phyloP scores from a whole-genome alignment of 306 rosid genomes.

The Potentilla sterilis region DNA sequence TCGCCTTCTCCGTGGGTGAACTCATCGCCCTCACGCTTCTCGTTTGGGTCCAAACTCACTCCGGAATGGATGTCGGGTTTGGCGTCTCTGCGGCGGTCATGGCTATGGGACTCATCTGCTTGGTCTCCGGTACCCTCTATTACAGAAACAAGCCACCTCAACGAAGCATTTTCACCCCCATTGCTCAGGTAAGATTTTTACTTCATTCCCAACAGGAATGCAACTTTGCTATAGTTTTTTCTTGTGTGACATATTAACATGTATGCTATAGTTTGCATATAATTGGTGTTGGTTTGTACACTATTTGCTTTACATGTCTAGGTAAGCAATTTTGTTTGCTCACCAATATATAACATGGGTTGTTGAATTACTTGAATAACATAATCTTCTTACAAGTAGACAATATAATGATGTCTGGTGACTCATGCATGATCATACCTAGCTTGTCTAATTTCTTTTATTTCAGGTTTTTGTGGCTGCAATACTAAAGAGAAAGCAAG shows the following conservation, averaged over 20 bases:
- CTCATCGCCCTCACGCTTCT: slow-evolving; percentile 80
- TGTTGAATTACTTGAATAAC: slow-evolving; percentile 20
- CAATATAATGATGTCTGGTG: slow-evolving; percentile 23
- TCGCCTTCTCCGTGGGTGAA: slow-evolving; percentile 85
- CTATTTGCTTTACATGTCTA: slow-evolving; percentile 6
- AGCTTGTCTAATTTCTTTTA: not conserved
- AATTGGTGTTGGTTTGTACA: not conserved
- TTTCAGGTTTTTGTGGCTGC: slow-evolving; percentile 93
- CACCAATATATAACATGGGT: slow-evolving; percentile 18
- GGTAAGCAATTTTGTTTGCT: slow-evolving; percentile 18
- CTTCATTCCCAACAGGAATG: not conserved
- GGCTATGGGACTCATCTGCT: slow-evolving; percentile 75
- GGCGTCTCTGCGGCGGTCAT: slow-evolving; percentile 90
- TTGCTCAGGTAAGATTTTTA: slow-evolving; percentile 60
- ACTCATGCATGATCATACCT: slow-evolving; percentile 3
- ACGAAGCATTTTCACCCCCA: slow-evolving; percentile 73
- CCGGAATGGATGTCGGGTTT: slow-evolving; percentile 96
- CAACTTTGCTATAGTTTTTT: no score
- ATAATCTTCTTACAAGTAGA: not conserved
- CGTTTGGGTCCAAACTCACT: slow-evolving; percentile 95
- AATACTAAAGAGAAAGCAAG: slow-evolving; percentile 63
- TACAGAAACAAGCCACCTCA: slow-evolving; percentile 90
- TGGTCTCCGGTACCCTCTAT: slow-evolving; percentile 64
- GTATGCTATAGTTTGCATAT: not conserved
- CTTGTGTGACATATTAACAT: not conserved